Base-by-base conservation (phyloP, 805 yeast species). In the Saturnispora saitoi region DNA sequence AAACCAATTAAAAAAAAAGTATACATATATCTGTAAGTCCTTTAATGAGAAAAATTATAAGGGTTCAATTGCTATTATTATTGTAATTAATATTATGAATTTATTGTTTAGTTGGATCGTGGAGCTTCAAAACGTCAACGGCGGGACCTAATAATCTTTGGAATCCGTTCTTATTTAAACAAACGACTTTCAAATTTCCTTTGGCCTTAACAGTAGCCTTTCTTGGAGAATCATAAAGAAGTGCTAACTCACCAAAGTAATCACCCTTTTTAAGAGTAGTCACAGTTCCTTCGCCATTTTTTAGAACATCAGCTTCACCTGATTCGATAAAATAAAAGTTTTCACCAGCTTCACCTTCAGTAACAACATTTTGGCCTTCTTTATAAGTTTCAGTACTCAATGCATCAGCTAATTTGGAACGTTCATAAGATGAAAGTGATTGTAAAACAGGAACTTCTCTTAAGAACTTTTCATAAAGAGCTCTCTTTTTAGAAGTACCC, bases 171-270 rank as follows among this genome's bases (percentile, higher is more conserved):
- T 91, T 88, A 53, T 87, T 95, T 58, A 93, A 75, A 3, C 93
- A 83, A n/a, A 95, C 98, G 36, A 90, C 95, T 59, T 86, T 86
- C 28, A 93, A 81, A 38, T 73, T 72, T 45, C 83, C 76, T 15
- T 75, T 70, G 1, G 96, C 96, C 45, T 75, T 79, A 34, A 93
- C 93, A 4, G 96, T 84, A 30, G 99, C 99, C 63, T 86, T 93
- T 67, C 99, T 80, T 53, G 98, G 98, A 50, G 81, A 71, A 63
- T 93, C 96, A 59, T 90, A 85, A 57, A 93, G 73, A 58, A 93
- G 72, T 3, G 99, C 98, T 54, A 93, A 81, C 69, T 93, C 99
- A 56, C 99, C 99, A 66, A 93, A 93, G 69, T 93, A 93, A 64
- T 85, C 95, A 54, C 97, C 97, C 59, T 84, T 80, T 42, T 74